Percentiles rank a stretch among this genome's conserved stretches.
Evolutionary conservation across 2,329 filamentous ascomycete genomes (phyloP).

Genomic region (Microcera coccophila): DNA sequence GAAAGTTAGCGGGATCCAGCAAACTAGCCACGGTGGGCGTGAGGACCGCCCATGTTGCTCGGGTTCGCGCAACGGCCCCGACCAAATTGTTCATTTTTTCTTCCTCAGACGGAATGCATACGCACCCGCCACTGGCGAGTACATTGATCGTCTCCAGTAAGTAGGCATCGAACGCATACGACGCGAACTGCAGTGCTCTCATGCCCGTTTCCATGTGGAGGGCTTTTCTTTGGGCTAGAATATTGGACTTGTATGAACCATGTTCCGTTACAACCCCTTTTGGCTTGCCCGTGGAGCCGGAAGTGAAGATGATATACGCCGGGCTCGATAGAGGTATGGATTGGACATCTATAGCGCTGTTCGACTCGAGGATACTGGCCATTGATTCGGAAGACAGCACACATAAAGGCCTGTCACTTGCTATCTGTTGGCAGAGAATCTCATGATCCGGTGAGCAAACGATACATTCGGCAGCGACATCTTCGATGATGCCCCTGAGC

Average conservation of each 20-base stretch:
- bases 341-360: no score
- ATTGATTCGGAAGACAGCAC: no score
- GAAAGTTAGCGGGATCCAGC: background rate
- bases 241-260: background rate
- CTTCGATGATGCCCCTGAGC: no score
- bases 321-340: no score
- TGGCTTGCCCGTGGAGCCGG: background rate
- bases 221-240: background rate
- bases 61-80: background rate
- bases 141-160: conserved; percentile 11
- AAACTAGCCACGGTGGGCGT: background rate
- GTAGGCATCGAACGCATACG: conserved; percentile 14
- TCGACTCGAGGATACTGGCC: no score
- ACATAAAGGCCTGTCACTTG: no score
- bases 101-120: background rate
- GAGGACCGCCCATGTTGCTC: background rate
- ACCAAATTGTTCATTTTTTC: background rate
- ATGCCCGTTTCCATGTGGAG: background rate
- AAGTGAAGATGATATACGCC: background rate
- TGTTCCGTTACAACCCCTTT: background rate
- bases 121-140: background rate
- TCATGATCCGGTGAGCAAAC: no score
- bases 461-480: no score
- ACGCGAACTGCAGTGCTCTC: conserved; percentile 4
- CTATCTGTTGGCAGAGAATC: no score